These are phyloP conservation scores for Oryza glaberrima DNA, from an alignment of 176 grass and related monocot genomes.

Conservation along the genomic window DNA sequence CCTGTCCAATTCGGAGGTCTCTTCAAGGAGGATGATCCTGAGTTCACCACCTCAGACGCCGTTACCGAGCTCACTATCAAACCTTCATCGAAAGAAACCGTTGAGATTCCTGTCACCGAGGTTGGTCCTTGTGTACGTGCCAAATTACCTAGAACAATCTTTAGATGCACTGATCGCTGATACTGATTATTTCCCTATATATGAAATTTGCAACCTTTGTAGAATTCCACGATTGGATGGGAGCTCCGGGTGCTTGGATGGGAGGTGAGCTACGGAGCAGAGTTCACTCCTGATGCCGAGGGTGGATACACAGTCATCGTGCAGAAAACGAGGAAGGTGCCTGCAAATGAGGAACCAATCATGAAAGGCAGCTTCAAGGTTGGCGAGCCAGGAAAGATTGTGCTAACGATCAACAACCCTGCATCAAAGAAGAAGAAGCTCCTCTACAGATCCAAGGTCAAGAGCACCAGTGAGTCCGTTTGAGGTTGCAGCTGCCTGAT, in stretches of 20 bases:
- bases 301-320: constrained; percentile 92
- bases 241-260: constrained; percentile 82
- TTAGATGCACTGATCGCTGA: not conserved
- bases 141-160: not conserved
- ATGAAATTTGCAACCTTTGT: constrained; percentile 4
- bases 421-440: constrained; percentile 98
- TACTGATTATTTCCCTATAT: not conserved
- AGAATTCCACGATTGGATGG: constrained; percentile 84
- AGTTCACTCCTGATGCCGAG: constrained; percentile 73
- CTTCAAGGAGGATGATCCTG: constrained; percentile 73
- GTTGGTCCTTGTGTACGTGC: constrained; percentile 28
- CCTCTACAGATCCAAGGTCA: constrained; percentile 86
- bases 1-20: constrained; percentile 91
- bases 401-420: constrained; percentile 69
- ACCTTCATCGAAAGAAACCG: constrained; percentile 69
- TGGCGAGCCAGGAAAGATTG: constrained; percentile 67
- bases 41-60: constrained; percentile 72
- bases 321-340: constrained; percentile 89
- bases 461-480: constrained; percentile 59
- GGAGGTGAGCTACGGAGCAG: constrained; percentile 79
- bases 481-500: constrained; percentile 19
- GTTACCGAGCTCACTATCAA: constrained; percentile 75
- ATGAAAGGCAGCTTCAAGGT: constrained; percentile 88
- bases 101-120: constrained; percentile 75
- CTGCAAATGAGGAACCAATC: constrained; percentile 67